Evolutionary conservation across 345 rosid genomes (phyloP).

Genomic region (Hibiscus trionum): DNA sequence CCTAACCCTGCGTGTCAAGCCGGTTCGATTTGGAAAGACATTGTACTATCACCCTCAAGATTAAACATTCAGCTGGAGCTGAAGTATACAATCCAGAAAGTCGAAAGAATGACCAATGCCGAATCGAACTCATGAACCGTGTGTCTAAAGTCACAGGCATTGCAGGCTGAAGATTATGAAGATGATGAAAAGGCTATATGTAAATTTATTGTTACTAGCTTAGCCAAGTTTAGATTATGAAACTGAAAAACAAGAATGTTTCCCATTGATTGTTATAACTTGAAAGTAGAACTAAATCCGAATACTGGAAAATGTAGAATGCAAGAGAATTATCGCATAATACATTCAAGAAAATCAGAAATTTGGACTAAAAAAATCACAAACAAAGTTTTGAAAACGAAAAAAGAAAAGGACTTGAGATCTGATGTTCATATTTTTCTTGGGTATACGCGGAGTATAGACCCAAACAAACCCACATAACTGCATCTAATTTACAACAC

Average conservation of each 20-base stretch:
- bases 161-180: slow-evolving; percentile 4
- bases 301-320: too few species aligned
- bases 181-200: background rate
- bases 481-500: slow-evolving; percentile 4
- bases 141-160: background rate
- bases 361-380: background rate
- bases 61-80: slow-evolving; percentile 68
- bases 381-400: too few species aligned
- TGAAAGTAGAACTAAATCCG: too few species aligned
- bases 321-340: background rate
- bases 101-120: slow-evolving; percentile 31
- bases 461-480: background rate
- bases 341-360: background rate
- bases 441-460: background rate
- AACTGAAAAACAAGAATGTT: slow-evolving; percentile 8
- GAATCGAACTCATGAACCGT: background rate
- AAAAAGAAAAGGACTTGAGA: background rate
- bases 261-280: background rate
- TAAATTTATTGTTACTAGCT: background rate
- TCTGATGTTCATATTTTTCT: slow-evolving; percentile 1
- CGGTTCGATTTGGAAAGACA: slow-evolving; percentile 96
- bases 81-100: slow-evolving; percentile 54
- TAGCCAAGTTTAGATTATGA: slow-evolving; percentile 1
- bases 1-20: slow-evolving; percentile 64
- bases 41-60: slow-evolving; percentile 82